A percentile compares a stretch with the other conserved stretches of the same genome.
phyloP scores from a whole-genome alignment of 805 yeast species.

The Sugiyamaella floridensis region DNA sequence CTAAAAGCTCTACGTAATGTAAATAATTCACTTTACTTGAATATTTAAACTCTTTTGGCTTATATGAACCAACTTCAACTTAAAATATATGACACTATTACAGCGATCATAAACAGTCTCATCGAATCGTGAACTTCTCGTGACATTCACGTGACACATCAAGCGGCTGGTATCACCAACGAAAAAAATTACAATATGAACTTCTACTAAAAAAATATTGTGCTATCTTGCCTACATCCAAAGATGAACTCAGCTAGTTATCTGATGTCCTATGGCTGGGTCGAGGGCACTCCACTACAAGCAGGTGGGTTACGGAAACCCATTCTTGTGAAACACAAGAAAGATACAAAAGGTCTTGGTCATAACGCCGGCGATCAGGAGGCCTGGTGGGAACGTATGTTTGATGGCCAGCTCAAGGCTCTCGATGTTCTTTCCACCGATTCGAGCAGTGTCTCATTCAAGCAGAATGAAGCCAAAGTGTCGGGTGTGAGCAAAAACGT shows the following conservation, averaged over 20 bases:
- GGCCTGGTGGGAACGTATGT: conserved; percentile 95
- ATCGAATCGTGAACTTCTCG: not conserved
- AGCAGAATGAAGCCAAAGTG: conserved; percentile 47
- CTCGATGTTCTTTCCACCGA: conserved; percentile 45
- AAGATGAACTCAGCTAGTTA: conserved; percentile 71
- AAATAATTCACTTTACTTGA: too few species aligned
- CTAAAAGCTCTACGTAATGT: too few species aligned
- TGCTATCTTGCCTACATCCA: not conserved
- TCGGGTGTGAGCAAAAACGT: conserved; percentile 38
- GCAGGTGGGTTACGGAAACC: conserved; percentile 80
- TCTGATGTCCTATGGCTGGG: conserved; percentile 80
- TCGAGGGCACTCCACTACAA: conserved; percentile 77
- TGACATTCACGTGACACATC: not conserved
- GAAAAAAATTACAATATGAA: too few species aligned
- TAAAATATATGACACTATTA: not conserved
- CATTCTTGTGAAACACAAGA: conserved; percentile 80
- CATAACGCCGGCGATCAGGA: conserved; percentile 66
- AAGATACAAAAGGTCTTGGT: conserved; percentile 87
- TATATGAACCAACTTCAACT: too few species aligned
- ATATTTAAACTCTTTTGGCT: too few species aligned
- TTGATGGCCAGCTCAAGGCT: conserved; percentile 84
- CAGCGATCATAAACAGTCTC: not conserved
- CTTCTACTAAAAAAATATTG: too few species aligned
- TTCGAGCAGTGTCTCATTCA: conserved; percentile 38
- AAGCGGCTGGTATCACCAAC: not conserved